Percentiles rank a stretch among this genome's conserved stretches.
phyloP scores from a whole-genome alignment of 192 early-diverging fungal genomes.

The Thamnidium elegans region DNA sequence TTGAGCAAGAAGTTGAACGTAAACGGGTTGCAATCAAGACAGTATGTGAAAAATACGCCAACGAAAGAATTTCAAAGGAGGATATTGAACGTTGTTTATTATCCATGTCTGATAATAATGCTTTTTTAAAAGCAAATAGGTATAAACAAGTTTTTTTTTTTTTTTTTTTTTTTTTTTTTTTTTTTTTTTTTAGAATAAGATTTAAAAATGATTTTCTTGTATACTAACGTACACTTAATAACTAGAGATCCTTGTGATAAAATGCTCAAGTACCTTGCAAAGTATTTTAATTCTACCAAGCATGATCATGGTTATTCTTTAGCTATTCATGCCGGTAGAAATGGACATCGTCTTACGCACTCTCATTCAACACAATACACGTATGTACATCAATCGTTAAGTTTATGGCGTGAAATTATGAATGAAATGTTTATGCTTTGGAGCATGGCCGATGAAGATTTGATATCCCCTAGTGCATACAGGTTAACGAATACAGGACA shows the following conservation, averaged over 20 bases:
- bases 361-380: slow-evolving; percentile 88
- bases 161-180: too few relatives aligned
- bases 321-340: slow-evolving; percentile 77
- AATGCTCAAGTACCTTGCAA: slow-evolving; percentile 79
- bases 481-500: slow-evolving; percentile 95
- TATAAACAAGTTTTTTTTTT: slow-evolving; percentile 31
- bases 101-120: slow-evolving; percentile 97
- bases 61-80: slow-evolving; percentile 49
- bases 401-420: slow-evolving; percentile 93
- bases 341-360: slow-evolving; percentile 90
- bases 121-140: slow-evolving; percentile 81
- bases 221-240: background rate
- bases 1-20: slow-evolving; percentile 79
- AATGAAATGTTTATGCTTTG: slow-evolving; percentile 99
- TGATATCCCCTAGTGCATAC: slow-evolving; percentile 69
- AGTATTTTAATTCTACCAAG: slow-evolving; percentile 66
- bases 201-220: too few relatives aligned
- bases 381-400: slow-evolving; percentile 91
- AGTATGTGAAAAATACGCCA: slow-evolving; percentile 77
- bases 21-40: slow-evolving; percentile 90
- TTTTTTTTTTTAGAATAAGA: background rate
- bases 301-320: slow-evolving; percentile 69
- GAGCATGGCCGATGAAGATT: slow-evolving; percentile 84
- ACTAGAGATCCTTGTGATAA: slow-evolving; percentile 92
- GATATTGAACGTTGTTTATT: slow-evolving; percentile 83